These are phyloP conservation scores for Spizellomyces sp. DNA, from an alignment of 192 early-diverging fungal genomes.

Conservation along the genomic window DNA sequence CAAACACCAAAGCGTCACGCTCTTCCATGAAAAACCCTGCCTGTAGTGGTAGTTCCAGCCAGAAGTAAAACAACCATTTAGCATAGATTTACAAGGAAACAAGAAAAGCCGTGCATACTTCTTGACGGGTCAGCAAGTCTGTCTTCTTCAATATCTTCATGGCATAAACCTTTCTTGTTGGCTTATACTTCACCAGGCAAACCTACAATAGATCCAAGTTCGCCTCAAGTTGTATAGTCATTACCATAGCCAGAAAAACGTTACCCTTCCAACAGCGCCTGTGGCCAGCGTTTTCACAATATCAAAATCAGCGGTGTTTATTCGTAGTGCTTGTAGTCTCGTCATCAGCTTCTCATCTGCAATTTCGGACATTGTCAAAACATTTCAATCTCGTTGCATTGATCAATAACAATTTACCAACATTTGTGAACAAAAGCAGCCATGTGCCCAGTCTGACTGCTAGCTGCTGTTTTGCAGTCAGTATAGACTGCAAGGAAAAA, in stretches of 20 bases:
- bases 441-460: conserved; percentile 42
- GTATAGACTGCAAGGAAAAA: conserved; percentile 52
- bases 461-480: conserved; percentile 53
- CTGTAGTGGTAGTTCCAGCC: conserved; percentile 41
- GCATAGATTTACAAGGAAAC: not conserved
- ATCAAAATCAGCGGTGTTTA: conserved; percentile 78
- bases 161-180: conserved; percentile 72
- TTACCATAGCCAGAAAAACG: not conserved
- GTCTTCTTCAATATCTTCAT: conserved; percentile 79
- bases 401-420: conserved; percentile 9
- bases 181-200: conserved; percentile 75
- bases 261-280: conserved; percentile 72
- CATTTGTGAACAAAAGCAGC: conserved; percentile 51
- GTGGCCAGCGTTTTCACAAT: conserved; percentile 72
- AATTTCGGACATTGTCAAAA: not conserved
- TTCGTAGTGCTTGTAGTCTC: conserved; percentile 50
- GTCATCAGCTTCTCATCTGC: conserved; percentile 49
- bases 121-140: conserved; percentile 69
- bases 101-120: conserved; percentile 47
- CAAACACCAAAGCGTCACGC: conserved; percentile 70
- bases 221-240: not conserved
- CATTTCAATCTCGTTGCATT: no score
- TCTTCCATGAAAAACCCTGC: conserved; percentile 90
- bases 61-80: not conserved
- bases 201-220: conserved; percentile 61